Percentiles rank a stretch among this genome's conserved stretches.
Evolutionary conservation across 148 eudicot species (phyloP).

Genomic region (Cornus kousa): DNA sequence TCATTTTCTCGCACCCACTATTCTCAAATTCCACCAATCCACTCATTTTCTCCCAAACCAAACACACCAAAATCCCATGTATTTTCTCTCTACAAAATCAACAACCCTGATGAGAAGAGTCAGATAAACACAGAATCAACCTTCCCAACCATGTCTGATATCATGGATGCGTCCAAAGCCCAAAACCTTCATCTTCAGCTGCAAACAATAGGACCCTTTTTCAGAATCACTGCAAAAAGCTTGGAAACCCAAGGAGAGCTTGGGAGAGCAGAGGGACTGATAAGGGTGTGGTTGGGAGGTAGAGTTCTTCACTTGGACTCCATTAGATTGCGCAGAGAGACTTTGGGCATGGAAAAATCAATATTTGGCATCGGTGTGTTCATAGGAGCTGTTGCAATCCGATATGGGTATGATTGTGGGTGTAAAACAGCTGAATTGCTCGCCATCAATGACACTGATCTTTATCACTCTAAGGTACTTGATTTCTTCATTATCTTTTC

Average conservation of each 20-base stretch:
- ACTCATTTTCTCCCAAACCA: slow-evolving; percentile 12
- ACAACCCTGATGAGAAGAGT: neutral
- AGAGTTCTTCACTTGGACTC: slow-evolving; percentile 85
- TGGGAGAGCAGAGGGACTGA: slow-evolving; percentile 77
- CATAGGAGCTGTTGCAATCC: slow-evolving; percentile 78
- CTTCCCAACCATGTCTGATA: slow-evolving; percentile 55
- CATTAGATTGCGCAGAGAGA: slow-evolving; percentile 62
- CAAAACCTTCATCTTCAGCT: slow-evolving; percentile 69
- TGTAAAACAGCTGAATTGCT: slow-evolving; percentile 80
- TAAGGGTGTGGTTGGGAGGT: slow-evolving; percentile 76
- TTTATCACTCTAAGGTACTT: slow-evolving; percentile 84
- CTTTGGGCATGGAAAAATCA: slow-evolving; percentile 69
- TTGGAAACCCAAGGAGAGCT: slow-evolving; percentile 48
- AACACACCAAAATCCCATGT: slow-evolving; percentile 13
- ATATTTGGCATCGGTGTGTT: slow-evolving; percentile 89
- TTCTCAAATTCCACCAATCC: neutral
- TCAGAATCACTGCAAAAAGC: slow-evolving; percentile 75
- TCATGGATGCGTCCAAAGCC: slow-evolving; percentile 42
- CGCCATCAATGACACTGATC: slow-evolving; percentile 86
- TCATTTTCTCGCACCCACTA: slow-evolving; percentile 1
- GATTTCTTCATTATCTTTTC: neutral
- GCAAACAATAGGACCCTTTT: slow-evolving; percentile 77
- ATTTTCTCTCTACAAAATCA: neutral
- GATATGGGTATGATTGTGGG: slow-evolving; percentile 81
- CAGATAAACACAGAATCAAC: neutral